phyloP scores from a whole-genome alignment of 2,329 filamentous ascomycete genomes.

The Monosporascus sp. region DNA sequence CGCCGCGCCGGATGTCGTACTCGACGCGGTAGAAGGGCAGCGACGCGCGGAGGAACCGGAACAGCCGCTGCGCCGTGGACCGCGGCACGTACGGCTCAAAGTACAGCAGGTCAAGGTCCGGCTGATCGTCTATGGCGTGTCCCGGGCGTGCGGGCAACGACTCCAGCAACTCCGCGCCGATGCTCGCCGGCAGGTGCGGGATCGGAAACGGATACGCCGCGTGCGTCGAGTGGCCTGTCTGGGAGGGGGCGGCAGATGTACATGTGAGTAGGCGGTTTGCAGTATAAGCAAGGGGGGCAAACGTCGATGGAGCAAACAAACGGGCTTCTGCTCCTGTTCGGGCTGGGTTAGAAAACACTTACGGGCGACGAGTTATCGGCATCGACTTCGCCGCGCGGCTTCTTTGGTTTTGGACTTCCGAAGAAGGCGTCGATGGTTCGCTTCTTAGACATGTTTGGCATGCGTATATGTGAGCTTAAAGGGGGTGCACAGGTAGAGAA shows the following conservation, averaged over 20 bases:
- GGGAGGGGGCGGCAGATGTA: not conserved
- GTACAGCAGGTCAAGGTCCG: conserved; percentile 68
- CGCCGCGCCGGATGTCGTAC: conserved; percentile 65
- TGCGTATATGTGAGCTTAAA: not conserved
- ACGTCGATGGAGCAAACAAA: too few relatives aligned
- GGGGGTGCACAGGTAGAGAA: too few relatives aligned
- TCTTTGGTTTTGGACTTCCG: conserved; percentile 38
- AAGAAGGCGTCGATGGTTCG: conserved; percentile 69
- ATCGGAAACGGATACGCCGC: conserved; percentile 47
- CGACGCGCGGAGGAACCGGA: conserved; percentile 64
- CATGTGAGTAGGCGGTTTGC: too few relatives aligned
- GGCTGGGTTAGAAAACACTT: not conserved
- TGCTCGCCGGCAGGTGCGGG: conserved; percentile 31
- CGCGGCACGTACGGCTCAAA: conserved; percentile 67
- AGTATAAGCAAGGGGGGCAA: too few relatives aligned
- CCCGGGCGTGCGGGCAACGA: conserved; percentile 48
- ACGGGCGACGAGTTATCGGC: conserved; percentile 3
- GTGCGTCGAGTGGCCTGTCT: conserved; percentile 33
- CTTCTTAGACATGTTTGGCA: conserved; percentile 39
- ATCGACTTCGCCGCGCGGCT: conserved; percentile 30
- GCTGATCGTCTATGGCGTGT: conserved; percentile 57
- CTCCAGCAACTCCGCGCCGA: conserved; percentile 31
- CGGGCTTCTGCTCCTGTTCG: too few relatives aligned
- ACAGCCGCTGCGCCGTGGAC: conserved; percentile 51
- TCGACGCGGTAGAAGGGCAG: conserved; percentile 72